Evolutionary conservation across 306 rosid genomes (phyloP), one percentile per base, ranked within the genome.

Genomic region (Cucurbita pepo): DNA sequence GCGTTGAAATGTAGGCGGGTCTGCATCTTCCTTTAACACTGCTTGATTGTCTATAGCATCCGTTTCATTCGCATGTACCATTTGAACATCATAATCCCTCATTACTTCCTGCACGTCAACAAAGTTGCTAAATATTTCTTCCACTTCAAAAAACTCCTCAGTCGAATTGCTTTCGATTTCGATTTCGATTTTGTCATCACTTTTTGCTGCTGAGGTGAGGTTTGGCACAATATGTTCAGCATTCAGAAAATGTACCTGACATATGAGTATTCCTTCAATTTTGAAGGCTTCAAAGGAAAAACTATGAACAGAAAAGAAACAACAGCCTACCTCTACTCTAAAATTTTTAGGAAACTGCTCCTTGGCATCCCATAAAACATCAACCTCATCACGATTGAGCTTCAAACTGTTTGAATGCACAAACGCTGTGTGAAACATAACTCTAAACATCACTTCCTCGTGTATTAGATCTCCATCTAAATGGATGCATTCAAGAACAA

Each of bases 61-160:
- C 44, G 57, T 76, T 57, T 36, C 45, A 76, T 77, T 84, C 21
- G 78, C 76, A 43, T 72, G 88, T 83, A 76, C 76, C 77, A 74
- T 63, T 38, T 73, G 77, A 78, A 90, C 65, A 75, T 86, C 84
- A 41, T 43, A 77, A 40, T 84, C 95, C 30, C 74, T 79, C 76
- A 82, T 94, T 50, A 77, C 82, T 86, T 89, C 97, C 45, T 76
- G 96, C 52, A 72, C 83, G 76, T 95, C 99, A 57, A 85, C 79
- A 64, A 52, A 88, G 86, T 75, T 91, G 83, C 96, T 91, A 84
- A 95, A 95, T 76, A 89, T 85, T 82, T 95, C 99, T 81, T 95
- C 99, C 64, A 91, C 97, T 88, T 95, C 97, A 77, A 83, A 95
- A 82, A 95, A 95, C 74, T 95, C 96, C 76, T 95, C 99, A 16